Base-by-base conservation (phyloP, 352 stramenopile genomes). In the Phytophthora cactorum region DNA sequence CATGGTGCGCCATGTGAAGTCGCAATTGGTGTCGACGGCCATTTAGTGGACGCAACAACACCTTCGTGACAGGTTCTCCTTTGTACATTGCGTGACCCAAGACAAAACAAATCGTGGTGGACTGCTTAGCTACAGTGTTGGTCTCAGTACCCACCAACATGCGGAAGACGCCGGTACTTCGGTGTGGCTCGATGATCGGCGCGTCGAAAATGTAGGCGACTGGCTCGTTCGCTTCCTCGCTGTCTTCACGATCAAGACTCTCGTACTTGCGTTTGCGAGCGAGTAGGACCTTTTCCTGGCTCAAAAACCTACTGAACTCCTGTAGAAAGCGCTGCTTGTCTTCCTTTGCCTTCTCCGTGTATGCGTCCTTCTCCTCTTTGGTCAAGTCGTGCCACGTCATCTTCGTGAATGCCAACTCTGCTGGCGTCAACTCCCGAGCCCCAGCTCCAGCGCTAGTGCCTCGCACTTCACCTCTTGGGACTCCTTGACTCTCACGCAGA, bases 1-100 rank as follows among this genome's bases (percentile, higher is more conserved):
- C 84, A 52, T 91, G 74, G 52, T 93, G 82, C 3, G 82, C 75
- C 10, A 92, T 62, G 28, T 97, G 90, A 22, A 97, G 75, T 1
- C 90, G 84, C 44, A 97, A 59, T 63, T 97, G 90, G 59, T 97
- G 90, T 27, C 90, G 75, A 2, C 90, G 82, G 5, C 90, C 90
- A 36, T 84, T 94, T 15, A 95, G 58, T 12, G 89, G 90, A 25
- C 84, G 76, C 63, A 97, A 56, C 8, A 93, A 38, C 9, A 97
- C 84, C 66, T 97, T 97, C 11, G 90, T 92, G 46, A 96, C 84
- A 3, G 79, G 70, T 55, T 96, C 49, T 7, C 75, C 75, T 2
- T 82, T 53, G 44, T 83, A 76, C 17, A 38, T 77, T 7, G 69
- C 81, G 27, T 96, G 84, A 25, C 87, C 85, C 41, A 95, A 61